Base-by-base conservation (phyloP, 306 rosid genomes). In the Vicia villosa region DNA sequence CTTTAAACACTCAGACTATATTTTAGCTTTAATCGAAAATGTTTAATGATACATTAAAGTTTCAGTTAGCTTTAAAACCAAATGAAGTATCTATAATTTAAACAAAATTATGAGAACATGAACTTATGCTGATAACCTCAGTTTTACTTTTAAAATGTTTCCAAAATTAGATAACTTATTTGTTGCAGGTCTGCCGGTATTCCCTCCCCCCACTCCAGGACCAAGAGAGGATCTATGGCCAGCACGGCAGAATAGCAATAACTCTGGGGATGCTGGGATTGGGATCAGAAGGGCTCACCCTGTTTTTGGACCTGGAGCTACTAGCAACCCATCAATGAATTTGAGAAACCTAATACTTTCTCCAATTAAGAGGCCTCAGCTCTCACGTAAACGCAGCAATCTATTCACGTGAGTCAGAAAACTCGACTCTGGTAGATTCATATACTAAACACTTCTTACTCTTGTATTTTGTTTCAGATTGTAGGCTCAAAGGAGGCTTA, bases 161-260 rank as follows among this genome's bases (percentile, higher is more conserved):
- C 95, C 80, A 84, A 91, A 91, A 73, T 80, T 80, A 86, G 87
- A 82, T 89, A 83, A 95, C 97, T 89, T 74, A 95, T 82, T 82
- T 95, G 81, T 81, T 69, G 91, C 97, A 95, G 99, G 83, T 83
- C 80, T 87, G 80, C 80, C 77, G 80, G 77, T 83, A 55, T 74
- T 76, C 82, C 83, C 89, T 86, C 99, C 99, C 72, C 86, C 82
- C 60, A 95, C 99, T 79, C 97, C 97, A 95, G 99, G 99, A 63
- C 95, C 99, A 26, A 89, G 94, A 84, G 99, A 95, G 75, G 91
- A 95, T 61, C 72, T 91, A 67, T 95, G 99, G 99, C 87, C 97
- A 34, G 84, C 91, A 49, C 82, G 91, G 75, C 99, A 95, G 87
- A 91, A 74, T 60, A 89, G 99, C 81, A 85, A 91, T 38, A 90